phyloP scores from a whole-genome alignment of 768 basidiomycete genomes.

The Lactifluus volemus region DNA sequence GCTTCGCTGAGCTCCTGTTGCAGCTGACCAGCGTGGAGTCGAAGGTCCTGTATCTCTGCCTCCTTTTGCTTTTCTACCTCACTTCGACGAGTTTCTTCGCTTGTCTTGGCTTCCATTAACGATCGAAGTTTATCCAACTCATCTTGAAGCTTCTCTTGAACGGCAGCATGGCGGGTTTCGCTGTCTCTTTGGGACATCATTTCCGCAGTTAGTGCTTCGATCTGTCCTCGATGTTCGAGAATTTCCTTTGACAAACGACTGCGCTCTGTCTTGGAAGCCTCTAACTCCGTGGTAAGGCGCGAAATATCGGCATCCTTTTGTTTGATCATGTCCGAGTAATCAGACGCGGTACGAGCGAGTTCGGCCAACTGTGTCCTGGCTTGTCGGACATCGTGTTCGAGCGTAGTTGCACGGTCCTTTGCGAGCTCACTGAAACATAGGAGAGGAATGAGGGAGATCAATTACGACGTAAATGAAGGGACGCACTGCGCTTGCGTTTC shows the following conservation, averaged over 20 bases:
- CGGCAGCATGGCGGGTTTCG: constrained; percentile 35
- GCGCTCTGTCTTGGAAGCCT: constrained; percentile 45
- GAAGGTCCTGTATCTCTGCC: constrained; percentile 66
- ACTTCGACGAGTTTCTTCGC: constrained; percentile 73
- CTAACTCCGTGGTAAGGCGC: constrained; percentile 44
- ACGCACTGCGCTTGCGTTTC: constrained; percentile 61
- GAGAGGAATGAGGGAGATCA: background rate
- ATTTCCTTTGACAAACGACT: constrained; percentile 49
- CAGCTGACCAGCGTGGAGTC: constrained; percentile 49
- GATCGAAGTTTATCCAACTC: constrained; percentile 83
- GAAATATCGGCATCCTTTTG: constrained; percentile 68
- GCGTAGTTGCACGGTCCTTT: constrained; percentile 46
- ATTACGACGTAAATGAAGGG: background rate
- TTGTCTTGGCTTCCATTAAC: constrained; percentile 76
- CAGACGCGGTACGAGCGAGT: constrained; percentile 64
- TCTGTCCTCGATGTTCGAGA: constrained; percentile 57
- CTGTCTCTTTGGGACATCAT: constrained; percentile 51
- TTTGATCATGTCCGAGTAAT: constrained; percentile 67
- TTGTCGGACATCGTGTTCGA: constrained; percentile 63
- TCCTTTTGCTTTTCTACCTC: constrained; percentile 88
- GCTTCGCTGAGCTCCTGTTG: constrained; percentile 61
- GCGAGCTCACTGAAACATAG: constrained; percentile 47
- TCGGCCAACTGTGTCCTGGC: constrained; percentile 72
- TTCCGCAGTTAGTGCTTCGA: constrained; percentile 58
- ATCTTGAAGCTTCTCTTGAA: constrained; percentile 56